Base-by-base conservation (phyloP, 139 green algal species). In the Spirogloea muscicola region DNA sequence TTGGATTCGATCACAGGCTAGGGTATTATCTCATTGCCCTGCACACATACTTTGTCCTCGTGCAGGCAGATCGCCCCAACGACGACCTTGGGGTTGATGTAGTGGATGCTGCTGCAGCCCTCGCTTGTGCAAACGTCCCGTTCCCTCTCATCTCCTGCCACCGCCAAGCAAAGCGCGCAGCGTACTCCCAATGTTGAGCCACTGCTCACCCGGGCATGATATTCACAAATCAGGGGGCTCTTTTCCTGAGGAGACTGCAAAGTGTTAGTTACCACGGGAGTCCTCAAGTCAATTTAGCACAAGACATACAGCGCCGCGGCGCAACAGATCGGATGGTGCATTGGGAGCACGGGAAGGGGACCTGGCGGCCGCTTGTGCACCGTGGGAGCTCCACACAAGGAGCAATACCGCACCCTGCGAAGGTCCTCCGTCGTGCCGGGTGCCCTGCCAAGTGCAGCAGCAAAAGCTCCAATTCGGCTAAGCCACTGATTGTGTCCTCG, bases 1-100 rank as follows among this genome's bases (percentile, higher is more conserved):
- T 13, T 64, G 48, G 48, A 58, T 2, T n/a, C 27, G 48, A 4
- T 58, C 2, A 58, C 3, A 58, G 48, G 3, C n/a, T 2, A 58
- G n/a, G n/a, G n/a, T 3, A 3, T 58, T 3, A 2, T 3, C 48
- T 3, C 3, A 2, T 25, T 3, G 29, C 48, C 48, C 48, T 25
- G 29, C 3, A n/a, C 48, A 3, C 48, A 3, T 13, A 97, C 49
- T 46, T 75, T 75, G 51, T 68, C 49, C 13, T 75, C 51, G 43
- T 13, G 71, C 16, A 75, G 21, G 52, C 66, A 75, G 1, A 75
- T 36, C 27, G 66, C 66, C 1, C 66, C 66, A 41, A 75, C 66
- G 29, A 75, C 66, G 13, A 75, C 51, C n/a, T 75, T 75, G 49
- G 66, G 66, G 31, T 71, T 75, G 66, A 46, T 18, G 66, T 75